Percentiles rank a stretch among this genome's conserved stretches.
phyloP scores from a whole-genome alignment of 257 asterid species.

The Vinca minor region DNA sequence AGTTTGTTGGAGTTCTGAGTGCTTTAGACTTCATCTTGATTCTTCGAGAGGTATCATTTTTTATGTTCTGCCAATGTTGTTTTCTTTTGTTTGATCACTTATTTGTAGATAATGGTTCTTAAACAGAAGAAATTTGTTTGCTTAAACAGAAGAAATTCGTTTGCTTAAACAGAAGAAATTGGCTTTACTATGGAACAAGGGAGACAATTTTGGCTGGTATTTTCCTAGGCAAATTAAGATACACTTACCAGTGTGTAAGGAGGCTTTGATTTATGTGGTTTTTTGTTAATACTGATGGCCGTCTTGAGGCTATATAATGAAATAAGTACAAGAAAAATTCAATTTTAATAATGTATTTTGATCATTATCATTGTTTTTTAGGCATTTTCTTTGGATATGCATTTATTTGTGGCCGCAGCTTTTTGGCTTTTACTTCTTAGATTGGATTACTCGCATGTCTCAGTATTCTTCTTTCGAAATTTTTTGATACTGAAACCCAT shows the following conservation, averaged over 20 bases:
- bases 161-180: too few species aligned
- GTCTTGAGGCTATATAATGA: background rate
- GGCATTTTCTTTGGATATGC: background rate
- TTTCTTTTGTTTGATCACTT: background rate
- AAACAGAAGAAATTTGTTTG: too few species aligned
- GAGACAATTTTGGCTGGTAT: background rate
- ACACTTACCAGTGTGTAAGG: background rate
- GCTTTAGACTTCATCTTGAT: slow-evolving; percentile 67
- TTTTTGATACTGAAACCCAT: too few species aligned
- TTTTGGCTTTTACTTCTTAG: background rate
- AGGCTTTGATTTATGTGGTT: slow-evolving; percentile 1
- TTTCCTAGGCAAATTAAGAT: background rate
- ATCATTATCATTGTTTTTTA: background rate
- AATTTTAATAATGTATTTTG: background rate
- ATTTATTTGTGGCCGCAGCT: background rate
- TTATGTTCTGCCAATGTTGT: background rate
- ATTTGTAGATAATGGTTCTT: background rate
- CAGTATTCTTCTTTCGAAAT: background rate
- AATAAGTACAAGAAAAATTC: background rate
- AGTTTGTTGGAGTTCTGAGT: slow-evolving; percentile 67
- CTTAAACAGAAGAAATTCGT: too few species aligned
- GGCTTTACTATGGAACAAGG: background rate
- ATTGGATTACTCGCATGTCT: background rate
- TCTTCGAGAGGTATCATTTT: slow-evolving; percentile 52
- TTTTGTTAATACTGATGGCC: background rate